Conservation (phyloP, 257 asterid genomes). For the Haberlea rhodopensis region DNA sequence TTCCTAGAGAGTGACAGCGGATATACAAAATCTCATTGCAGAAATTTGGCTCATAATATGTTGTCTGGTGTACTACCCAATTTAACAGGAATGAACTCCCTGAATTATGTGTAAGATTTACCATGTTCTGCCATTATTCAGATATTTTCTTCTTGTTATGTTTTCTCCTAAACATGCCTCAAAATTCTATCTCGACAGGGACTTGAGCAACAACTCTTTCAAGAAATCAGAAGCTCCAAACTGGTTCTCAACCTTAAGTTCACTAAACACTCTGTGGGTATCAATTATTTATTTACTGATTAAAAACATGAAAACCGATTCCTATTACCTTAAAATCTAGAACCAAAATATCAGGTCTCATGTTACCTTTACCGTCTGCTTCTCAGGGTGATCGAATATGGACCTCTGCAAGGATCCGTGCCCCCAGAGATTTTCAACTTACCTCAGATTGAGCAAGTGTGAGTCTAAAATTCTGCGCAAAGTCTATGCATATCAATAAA, state of each 20-base stretch:
- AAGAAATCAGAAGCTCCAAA: conserved; percentile 59
- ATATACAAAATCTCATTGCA: conserved; percentile 21
- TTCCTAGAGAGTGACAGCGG: neutral
- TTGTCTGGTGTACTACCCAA: conserved; percentile 74
- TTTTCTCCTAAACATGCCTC: neutral
- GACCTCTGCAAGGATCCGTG: conserved; percentile 70
- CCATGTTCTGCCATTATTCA: neutral
- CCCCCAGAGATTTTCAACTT: conserved; percentile 64
- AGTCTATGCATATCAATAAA: neutral
- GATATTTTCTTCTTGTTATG: neutral
- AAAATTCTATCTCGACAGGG: conserved; percentile 44
- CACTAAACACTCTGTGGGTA: conserved; percentile 86
- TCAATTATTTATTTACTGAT: neutral
- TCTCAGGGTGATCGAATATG: conserved; percentile 76
- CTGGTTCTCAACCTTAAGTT: conserved; percentile 71
- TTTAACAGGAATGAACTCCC: conserved; percentile 70
- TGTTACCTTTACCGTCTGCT: conserved; percentile 22
- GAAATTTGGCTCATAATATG: conserved; percentile 82
- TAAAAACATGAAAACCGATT: neutral
- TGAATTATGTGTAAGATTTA: conserved; percentile 66
- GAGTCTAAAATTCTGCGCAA: conserved; percentile 32
- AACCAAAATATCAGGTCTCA: conserved; percentile 10
- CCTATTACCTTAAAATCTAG: conserved; percentile 17
- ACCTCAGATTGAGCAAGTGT: conserved; percentile 94
- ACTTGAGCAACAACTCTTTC: conserved; percentile 87